Conservation (phyloP, 2,329 filamentous ascomycete species). For the Pseudogymnoascus sp. region DNA sequence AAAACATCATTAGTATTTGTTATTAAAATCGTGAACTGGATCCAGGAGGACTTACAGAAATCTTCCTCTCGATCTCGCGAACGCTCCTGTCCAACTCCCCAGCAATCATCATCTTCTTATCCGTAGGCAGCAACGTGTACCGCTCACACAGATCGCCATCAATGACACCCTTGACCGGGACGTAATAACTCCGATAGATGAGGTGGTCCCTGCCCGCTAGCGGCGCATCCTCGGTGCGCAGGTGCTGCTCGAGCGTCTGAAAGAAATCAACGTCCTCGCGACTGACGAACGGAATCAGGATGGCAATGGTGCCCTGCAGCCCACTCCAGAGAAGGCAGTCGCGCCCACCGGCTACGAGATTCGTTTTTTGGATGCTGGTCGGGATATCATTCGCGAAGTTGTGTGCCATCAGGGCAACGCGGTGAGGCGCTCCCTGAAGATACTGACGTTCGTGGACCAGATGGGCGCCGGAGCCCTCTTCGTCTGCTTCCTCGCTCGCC, state of each 20-base stretch:
- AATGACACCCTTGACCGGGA: conserved; percentile 91
- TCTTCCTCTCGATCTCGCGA: conserved; percentile 90
- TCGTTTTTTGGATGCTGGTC: conserved; percentile 80
- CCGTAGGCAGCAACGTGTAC: conserved; percentile 72
- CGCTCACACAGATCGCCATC: conserved; percentile 95
- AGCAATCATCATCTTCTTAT: conserved; percentile 93
- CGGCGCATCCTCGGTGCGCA: conserved; percentile 79
- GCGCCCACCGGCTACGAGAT: conserved; percentile 81
- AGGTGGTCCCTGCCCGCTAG: conserved; percentile 89
- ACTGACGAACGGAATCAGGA: conserved; percentile 82
- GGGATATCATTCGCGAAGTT: conserved; percentile 89
- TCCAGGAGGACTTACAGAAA: conserved; percentile 48
- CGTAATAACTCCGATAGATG: conserved; percentile 92
- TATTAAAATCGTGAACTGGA: not conserved
- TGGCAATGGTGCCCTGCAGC: conserved; percentile 86
- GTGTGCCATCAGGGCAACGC: conserved; percentile 77
- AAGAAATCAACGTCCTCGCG: conserved; percentile 97
- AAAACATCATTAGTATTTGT: conserved; percentile 15
- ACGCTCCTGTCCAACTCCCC: conserved; percentile 86
- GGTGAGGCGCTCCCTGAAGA: conserved; percentile 79
- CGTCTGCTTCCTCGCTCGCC: conserved; percentile 81
- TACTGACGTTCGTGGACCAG: conserved; percentile 86
- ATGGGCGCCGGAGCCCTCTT: conserved; percentile 82
- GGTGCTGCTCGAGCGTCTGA: conserved; percentile 81
- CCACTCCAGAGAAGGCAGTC: conserved; percentile 91